Conservation (phyloP, 2,329 filamentous ascomycete genomes). For the Dactylellina haptotyla region DNA sequence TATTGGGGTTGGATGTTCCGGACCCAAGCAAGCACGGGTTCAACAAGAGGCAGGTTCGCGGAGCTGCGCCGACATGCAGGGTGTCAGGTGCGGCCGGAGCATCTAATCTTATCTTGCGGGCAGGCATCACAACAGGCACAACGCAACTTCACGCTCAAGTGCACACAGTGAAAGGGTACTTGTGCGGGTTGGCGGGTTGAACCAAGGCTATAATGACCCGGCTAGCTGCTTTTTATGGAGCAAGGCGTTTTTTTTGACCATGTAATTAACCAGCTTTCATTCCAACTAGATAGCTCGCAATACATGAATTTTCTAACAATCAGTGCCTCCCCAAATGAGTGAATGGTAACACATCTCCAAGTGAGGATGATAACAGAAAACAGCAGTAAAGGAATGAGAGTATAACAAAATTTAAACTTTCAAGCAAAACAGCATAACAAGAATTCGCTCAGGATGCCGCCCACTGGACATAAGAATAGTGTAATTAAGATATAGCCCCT, state of each 20-base stretch:
- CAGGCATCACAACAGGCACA: constrained; percentile 38
- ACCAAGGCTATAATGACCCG: too few relatives aligned
- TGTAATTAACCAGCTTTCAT: constrained; percentile 13
- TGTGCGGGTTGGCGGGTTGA: too few relatives aligned
- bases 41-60: constrained; percentile 8
- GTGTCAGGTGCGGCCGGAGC: constrained; percentile 12
- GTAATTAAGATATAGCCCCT: too few relatives aligned
- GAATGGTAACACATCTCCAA: neutral
- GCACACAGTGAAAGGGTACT: neutral
- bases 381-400: neutral
- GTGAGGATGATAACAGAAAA: neutral
- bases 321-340: constrained; percentile 32
- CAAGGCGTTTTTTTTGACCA: constrained; percentile 4
- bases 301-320: constrained; percentile 36
- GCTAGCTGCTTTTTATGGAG: neutral
- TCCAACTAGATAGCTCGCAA: neutral
- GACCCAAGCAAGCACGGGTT: neutral
- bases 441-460: too few relatives aligned
- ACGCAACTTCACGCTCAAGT: constrained; percentile 15
- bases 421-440: too few relatives aligned
- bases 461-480: too few relatives aligned
- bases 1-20: constrained; percentile 15
- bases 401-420: neutral
- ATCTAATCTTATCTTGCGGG: constrained; percentile 54
- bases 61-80: constrained; percentile 14